These are phyloP conservation scores for Ophiostoma sp. DNA, from an alignment of 2,329 filamentous ascomycete species.

Conservation along the genomic window DNA sequence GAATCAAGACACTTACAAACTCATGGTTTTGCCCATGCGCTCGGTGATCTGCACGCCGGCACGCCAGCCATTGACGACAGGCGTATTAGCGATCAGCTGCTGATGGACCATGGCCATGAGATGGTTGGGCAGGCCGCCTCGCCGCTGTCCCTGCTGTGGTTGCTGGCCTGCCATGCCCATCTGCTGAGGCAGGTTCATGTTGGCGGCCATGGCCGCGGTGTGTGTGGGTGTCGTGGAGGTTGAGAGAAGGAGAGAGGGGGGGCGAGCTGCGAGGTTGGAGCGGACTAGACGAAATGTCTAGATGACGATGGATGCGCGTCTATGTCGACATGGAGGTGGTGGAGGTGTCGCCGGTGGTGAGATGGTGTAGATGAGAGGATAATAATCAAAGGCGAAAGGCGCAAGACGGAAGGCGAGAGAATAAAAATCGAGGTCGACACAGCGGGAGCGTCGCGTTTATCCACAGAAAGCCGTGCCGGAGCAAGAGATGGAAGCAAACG, in stretches of 20 bases:
- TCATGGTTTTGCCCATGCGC: slow-evolving; percentile 41
- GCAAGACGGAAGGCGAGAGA: neutral
- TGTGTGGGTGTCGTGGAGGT: neutral
- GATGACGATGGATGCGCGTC: neutral
- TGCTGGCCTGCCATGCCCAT: slow-evolving; percentile 45
- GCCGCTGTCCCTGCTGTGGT: slow-evolving; percentile 36
- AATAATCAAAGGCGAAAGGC: neutral
- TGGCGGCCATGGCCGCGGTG: slow-evolving; percentile 53
- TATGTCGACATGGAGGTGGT: slow-evolving; percentile 13
- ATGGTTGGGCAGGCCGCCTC: slow-evolving; percentile 38
- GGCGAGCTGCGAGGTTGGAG: neutral
- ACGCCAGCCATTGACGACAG: slow-evolving; percentile 39
- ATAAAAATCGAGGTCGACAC: neutral
- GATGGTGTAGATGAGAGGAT: neutral
- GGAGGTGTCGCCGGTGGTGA: neutral
- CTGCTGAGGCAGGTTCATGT: slow-evolving; percentile 45
- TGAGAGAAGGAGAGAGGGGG: neutral
- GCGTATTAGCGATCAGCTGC: slow-evolving; percentile 31
- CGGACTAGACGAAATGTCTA: slow-evolving; percentile 1
- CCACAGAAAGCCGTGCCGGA: neutral
- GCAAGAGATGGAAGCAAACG: neutral
- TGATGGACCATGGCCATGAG: slow-evolving; percentile 33
- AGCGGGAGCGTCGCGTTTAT: neutral
- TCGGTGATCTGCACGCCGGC: slow-evolving; percentile 37
- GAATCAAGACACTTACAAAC: slow-evolving; percentile 37